Base-by-base conservation (phyloP, 2,329 filamentous ascomycete species). In the Trichoderma gracile region DNA sequence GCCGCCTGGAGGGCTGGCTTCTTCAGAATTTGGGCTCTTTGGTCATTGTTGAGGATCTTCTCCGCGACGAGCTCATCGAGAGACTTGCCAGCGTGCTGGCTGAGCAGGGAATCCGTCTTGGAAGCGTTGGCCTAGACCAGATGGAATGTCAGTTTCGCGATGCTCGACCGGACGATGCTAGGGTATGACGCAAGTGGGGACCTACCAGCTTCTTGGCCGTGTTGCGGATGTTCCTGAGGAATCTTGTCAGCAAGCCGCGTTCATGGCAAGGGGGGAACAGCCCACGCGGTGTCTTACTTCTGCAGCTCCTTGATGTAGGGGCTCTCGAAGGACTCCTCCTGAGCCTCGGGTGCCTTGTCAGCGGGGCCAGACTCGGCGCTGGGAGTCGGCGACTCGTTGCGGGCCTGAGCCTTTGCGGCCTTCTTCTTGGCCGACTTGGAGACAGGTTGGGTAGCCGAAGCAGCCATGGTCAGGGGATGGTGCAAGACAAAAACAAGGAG, bases 121-220 rank as follows among this genome's bases (percentile, higher is more conserved):
- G 86, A 84, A 69, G 88, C 88, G 75, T 89, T 88, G 74, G 84
- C 81, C 89, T 92, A 67, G 14, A 45, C 27, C 42, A 15, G 33
- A 45, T 40, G 43, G 15, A 58, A 19, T 43, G 58, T 65, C 50
- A 62, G 46, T 38, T 46, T 46, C 25, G 49, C 6, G 38, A 49
- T 38, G 52, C 40, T 54, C 42, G 25, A 38, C 40, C 2, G 33
- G 25, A 49, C 12, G 38, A 21, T 53, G 52, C 27, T 23, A 58
- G 54, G 57, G 56, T 19, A 60, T 59, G 23, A 45, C 43, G 46
- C 46, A 65, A n/a, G n/a, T 23, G 47, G 40, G 5, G 63, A 81
- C 90, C 80, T 79, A 96, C 92, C 73, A 98, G 88, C 81, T 97
- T 97, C 86, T 97, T 98, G 82, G 88, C 90, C 73, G 95, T 81